Percentiles rank a stretch among this genome's conserved stretches.
Conservation (phyloP, 1,139 yeast genomes). For the Geotrichum reessii region DNA sequence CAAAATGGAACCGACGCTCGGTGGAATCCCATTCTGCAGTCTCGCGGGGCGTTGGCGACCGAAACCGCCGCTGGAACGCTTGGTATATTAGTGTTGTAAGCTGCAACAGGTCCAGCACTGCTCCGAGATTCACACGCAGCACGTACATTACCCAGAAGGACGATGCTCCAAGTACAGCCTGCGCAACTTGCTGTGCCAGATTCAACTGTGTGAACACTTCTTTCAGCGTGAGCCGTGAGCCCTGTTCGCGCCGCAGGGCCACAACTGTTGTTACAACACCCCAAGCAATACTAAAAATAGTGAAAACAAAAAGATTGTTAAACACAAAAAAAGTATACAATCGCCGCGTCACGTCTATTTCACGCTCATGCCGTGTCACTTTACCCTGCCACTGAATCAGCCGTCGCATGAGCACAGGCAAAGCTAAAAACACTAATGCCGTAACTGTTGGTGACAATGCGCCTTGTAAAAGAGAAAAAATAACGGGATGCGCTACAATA, state of each 20-base stretch:
- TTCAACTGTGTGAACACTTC: constrained; percentile 27
- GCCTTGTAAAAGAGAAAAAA: constrained; percentile 40
- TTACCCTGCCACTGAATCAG: constrained; percentile 40
- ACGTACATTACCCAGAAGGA: constrained; percentile 43
- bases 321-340: constrained; percentile 39
- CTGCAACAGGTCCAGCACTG: constrained; percentile 36
- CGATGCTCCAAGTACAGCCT: constrained; percentile 38
- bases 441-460: constrained; percentile 39
- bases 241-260: constrained; percentile 22
- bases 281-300: constrained; percentile 40
- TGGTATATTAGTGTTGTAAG: constrained; percentile 31
- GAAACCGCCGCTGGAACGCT: constrained; percentile 28
- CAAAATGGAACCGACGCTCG: constrained; percentile 34
- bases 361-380: constrained; percentile 38
- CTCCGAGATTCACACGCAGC: constrained; percentile 35
- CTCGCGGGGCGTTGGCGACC: constrained; percentile 39
- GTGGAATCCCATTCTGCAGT: constrained; percentile 36
- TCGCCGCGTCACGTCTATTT: constrained; percentile 38
- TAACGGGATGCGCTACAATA: constrained; percentile 29
- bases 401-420: constrained; percentile 38
- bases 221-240: constrained; percentile 24
- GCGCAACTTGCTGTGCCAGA: constrained; percentile 34
- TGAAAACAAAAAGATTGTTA: constrained; percentile 38
- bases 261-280: constrained; percentile 35
- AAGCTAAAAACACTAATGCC: constrained; percentile 34